Base-by-base conservation (phyloP, 192 early-diverging fungal species). In the Linnemannia exigua region DNA sequence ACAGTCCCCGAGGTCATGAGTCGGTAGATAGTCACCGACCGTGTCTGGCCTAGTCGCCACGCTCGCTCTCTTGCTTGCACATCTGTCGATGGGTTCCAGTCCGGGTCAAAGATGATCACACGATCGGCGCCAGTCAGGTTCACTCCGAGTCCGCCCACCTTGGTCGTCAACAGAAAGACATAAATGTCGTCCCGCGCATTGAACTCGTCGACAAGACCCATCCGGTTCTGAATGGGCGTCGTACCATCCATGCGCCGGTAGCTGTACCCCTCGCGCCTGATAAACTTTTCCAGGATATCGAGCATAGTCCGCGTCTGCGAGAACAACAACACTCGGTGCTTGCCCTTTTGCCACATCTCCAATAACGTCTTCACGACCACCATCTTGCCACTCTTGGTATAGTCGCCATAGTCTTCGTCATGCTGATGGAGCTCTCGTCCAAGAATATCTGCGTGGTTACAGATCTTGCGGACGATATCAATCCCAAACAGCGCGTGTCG, bases 1-100 rank as follows among this genome's bases (percentile, higher is more conserved):
- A 98, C 98, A 0, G 97, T 98, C 0, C 96, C 95, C 6, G 94
- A 94, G 33, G 96, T 98, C 97, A 99, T 98, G 16, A 99, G 90
- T 9, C 98, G 90, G 79, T 99, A 99, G 25, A 99, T 95, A 16
- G 96, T 94, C 6, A 99, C 98, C 11, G 92, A 90, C 33, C 93
- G 91, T 0, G 88, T 97, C 81, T 99, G 98, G 0, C 98, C 98
- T 20, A 98, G 80, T 38, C 98, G 89, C 97, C 97, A 99, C 1
- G 98, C 98, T 35, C 98, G 92, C 89, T 99, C 98, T 67, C 97
- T 89, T 1, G 98, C 98, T 76, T 99, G 98, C 33, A 95, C 91
- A 87, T 99, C 98, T 46, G 96, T 98, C 22, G 96, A 97, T 3
- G 98, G 98, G 79, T 99, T 99, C 98, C 98, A 99, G 80, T 99